Percentiles rank a stretch among this genome's conserved stretches.
These are phyloP conservation scores for Pyrenula massariospora DNA, from an alignment of 495 filamentous ascomycete genomes.

Conservation along the genomic window DNA sequence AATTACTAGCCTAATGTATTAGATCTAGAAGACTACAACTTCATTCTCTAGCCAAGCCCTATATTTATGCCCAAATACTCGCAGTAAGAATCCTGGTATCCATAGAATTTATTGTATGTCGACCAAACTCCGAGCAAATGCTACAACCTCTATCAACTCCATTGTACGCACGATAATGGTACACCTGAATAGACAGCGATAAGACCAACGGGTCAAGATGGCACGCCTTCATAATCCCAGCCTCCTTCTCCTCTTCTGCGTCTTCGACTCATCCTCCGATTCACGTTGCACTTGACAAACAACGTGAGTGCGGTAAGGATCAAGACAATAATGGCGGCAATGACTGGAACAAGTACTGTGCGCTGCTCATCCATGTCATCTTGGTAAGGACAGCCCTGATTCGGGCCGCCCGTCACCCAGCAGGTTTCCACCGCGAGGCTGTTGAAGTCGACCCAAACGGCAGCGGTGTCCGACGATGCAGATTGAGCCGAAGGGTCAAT, in stretches of 20 bases:
- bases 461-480: conserved; percentile 8
- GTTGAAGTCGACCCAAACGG: conserved; percentile 49
- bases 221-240: conserved; percentile 59
- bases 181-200: too few species aligned
- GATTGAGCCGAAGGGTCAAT: conserved; percentile 11
- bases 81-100: too few species aligned
- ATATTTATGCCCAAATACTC: too few species aligned
- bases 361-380: conserved; percentile 18
- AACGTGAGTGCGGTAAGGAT: conserved; percentile 46
- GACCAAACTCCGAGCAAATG: too few species aligned
- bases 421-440: conserved; percentile 39
- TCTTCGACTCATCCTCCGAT: conserved; percentile 37
- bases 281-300: conserved; percentile 53
- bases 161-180: too few species aligned
- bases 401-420: conserved; percentile 43
- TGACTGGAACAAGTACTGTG: conserved; percentile 44
- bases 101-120: too few species aligned
- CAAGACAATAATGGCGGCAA: conserved; percentile 47
- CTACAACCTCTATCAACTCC: too few species aligned
- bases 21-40: too few species aligned
- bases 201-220: conserved; percentile 24
- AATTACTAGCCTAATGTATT: conserved; percentile 2
- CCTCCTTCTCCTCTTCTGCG: conserved; percentile 40
- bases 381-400: conserved; percentile 42
- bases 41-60: too few species aligned